phyloP scores from a whole-genome alignment of 345 rosid species.

The Salix exigua region DNA sequence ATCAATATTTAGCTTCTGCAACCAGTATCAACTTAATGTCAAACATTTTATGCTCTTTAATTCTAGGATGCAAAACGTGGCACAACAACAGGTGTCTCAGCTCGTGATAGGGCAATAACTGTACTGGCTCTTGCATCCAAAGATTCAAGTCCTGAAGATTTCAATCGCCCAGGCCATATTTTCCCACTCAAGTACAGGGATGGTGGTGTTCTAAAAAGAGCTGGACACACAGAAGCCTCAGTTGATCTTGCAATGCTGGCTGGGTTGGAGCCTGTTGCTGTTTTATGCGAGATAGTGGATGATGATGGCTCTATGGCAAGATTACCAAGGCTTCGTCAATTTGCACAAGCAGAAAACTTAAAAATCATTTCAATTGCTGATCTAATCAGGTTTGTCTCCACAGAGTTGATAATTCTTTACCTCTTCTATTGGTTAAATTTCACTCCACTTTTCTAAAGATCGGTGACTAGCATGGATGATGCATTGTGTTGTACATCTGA shows the following conservation, averaged over 20 bases:
- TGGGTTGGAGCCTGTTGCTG: conserved; percentile 30
- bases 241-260: conserved; percentile 29
- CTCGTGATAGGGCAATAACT: conserved; percentile 28
- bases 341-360: conserved; percentile 24
- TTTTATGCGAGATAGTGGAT: conserved; percentile 34
- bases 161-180: conserved; percentile 34
- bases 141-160: conserved; percentile 28
- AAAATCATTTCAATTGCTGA: conserved; percentile 29
- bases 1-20: background rate
- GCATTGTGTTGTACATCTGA: background rate
- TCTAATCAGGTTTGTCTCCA: conserved; percentile 24
- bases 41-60: background rate
- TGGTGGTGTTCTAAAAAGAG: conserved; percentile 33
- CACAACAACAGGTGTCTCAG: conserved; percentile 33
- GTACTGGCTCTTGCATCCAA: conserved; percentile 23
- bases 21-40: background rate
- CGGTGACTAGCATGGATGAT: background rate
- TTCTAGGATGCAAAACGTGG: conserved; percentile 29
- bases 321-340: conserved; percentile 28
- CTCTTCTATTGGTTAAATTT: background rate
- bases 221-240: conserved; percentile 36
- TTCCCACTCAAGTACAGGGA: conserved; percentile 32
- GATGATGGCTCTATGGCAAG: conserved; percentile 37
- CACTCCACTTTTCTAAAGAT: background rate
- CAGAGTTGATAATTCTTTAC: background rate